Percentiles rank a stretch among this genome's conserved stretches.
phyloP scores from a whole-genome alignment of 169 alveolate genomes.

The Cryptosporidium muris region DNA sequence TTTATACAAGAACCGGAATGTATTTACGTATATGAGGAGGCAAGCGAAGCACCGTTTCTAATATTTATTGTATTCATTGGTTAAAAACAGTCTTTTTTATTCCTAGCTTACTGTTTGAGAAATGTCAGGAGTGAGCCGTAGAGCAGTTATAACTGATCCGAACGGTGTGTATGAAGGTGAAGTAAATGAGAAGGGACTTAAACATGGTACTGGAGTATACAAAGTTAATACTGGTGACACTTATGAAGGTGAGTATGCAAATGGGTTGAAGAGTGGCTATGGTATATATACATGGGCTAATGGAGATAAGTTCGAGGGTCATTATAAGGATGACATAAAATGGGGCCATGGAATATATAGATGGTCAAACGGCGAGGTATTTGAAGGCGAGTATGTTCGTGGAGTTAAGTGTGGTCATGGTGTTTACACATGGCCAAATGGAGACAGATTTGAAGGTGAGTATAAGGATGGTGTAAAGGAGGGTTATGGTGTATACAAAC shows the following conservation, averaged over 20 bases:
- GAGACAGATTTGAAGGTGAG: conserved; percentile 77
- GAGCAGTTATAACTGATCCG: conserved; percentile 71
- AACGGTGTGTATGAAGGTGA: conserved; percentile 70
- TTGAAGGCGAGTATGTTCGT: conserved; percentile 75
- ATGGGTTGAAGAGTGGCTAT: conserved; percentile 89
- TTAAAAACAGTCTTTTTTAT: no score
- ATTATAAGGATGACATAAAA: conserved; percentile 89
- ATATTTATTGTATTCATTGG: no score
- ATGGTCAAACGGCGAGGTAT: conserved; percentile 75
- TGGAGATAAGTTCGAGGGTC: conserved; percentile 94
- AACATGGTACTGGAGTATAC: conserved; percentile 74
- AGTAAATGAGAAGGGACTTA: conserved; percentile 68
- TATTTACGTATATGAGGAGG: no score
- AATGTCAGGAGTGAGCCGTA: conserved; percentile 72
- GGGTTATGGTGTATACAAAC: conserved; percentile 74
- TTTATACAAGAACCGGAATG: no score
- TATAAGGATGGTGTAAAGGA: conserved; percentile 75
- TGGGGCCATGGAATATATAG: conserved; percentile 94
- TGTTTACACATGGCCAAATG: conserved; percentile 74
- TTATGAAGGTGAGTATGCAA: conserved; percentile 91
- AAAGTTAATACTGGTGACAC: conserved; percentile 83
- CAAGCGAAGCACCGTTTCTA: no score
- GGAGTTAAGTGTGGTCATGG: conserved; percentile 81
- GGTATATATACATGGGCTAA: conserved; percentile 91
- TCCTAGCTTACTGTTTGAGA: conserved; percentile 2